Conservation (phyloP, 129 eudicot species). For the Saposhnikovia divaricata region DNA sequence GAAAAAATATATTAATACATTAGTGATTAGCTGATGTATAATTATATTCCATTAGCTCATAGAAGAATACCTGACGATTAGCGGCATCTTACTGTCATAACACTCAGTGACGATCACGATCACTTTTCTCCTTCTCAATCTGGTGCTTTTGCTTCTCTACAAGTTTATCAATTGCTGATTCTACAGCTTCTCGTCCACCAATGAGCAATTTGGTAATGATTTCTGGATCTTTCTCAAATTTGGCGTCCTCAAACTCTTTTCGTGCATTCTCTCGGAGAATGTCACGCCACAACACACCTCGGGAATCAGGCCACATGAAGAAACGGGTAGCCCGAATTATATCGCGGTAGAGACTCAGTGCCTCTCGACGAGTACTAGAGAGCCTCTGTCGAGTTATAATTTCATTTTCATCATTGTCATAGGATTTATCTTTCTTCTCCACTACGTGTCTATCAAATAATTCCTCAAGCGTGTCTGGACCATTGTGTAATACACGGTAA, state of each 20-base stretch:
- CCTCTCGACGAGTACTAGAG: conserved; percentile 78
- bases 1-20: not conserved
- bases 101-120: conserved; percentile 33
- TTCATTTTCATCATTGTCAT: conserved; percentile 56
- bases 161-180: conserved; percentile 70
- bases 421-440: conserved; percentile 38
- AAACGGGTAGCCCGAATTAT: conserved; percentile 77
- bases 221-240: conserved; percentile 87
- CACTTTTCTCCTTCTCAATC: conserved; percentile 52
- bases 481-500: conserved; percentile 39
- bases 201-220: conserved; percentile 59
- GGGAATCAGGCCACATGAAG: conserved; percentile 72
- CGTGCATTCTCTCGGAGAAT: conserved; percentile 72
- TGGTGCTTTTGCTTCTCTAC: conserved; percentile 87
- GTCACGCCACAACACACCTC: conserved; percentile 74
- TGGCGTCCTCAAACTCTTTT: conserved; percentile 82
- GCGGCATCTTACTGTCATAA: not conserved
- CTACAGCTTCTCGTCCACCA: conserved; percentile 83
- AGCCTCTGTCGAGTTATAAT: conserved; percentile 54
- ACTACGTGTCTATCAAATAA: conserved; percentile 74
- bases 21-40: not conserved
- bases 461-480: conserved; percentile 87
- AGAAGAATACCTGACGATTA: not conserved
- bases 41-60: not conserved
- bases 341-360: conserved; percentile 71